Conservation (phyloP, 495 filamentous ascomycete genomes). For the Diplogelasinospora grovesii region DNA sequence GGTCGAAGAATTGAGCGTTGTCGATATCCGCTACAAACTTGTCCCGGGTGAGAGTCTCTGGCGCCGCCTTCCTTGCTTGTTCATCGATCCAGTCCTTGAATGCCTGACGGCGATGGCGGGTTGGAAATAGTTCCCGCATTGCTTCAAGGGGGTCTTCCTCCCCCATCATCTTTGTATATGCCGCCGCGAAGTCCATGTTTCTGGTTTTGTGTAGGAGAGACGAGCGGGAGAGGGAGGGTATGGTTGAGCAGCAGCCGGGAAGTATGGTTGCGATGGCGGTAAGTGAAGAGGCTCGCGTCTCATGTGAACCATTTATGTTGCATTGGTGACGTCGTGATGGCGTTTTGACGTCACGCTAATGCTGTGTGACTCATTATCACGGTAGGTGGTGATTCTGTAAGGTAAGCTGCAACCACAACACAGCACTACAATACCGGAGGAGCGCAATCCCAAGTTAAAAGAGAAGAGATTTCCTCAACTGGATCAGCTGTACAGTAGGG, state of each 20-base stretch:
- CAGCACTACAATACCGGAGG: too few relatives aligned
- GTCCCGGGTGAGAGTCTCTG: not conserved
- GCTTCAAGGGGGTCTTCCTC: not conserved
- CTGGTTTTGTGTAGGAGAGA: not conserved
- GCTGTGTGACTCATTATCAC: too few relatives aligned
- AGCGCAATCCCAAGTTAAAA: too few relatives aligned
- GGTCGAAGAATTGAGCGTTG: not conserved
- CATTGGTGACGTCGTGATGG: not conserved
- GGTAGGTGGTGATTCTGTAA: too few relatives aligned
- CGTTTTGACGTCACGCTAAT: not conserved
- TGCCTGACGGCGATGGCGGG: not conserved
- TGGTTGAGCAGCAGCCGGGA: not conserved
- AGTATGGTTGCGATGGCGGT: too few relatives aligned
- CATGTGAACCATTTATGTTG: not conserved
- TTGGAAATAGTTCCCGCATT: not conserved
- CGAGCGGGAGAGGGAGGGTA: not conserved
- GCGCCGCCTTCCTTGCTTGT: not conserved
- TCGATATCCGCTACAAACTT: slow-evolving; percentile 1
- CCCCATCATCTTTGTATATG: not conserved
- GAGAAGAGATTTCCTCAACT: too few relatives aligned
- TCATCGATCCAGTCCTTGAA: not conserved
- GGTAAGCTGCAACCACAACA: too few relatives aligned
- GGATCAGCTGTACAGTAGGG: too few relatives aligned
- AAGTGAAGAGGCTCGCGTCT: not conserved
- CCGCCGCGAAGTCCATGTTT: not conserved